Percentiles rank a stretch among this genome's conserved stretches.
Conservation (phyloP, 805 yeast genomes). For the Metschnikowia continentalis region DNA sequence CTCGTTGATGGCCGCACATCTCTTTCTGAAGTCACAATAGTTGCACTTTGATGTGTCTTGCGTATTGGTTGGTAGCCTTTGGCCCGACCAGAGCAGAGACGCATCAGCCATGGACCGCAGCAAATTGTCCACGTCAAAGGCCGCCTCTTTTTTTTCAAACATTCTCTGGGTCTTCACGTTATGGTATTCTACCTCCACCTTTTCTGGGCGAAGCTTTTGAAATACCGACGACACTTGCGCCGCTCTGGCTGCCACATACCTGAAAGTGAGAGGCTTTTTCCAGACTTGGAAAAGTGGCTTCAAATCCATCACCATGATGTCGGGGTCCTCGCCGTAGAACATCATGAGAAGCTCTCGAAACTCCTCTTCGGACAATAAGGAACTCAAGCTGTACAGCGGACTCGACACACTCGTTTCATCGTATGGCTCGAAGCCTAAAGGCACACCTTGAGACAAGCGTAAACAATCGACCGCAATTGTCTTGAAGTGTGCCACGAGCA, state of each 20-base stretch:
- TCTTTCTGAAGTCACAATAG: constrained; percentile 47
- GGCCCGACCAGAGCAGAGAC: constrained; percentile 56
- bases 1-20: constrained; percentile 17
- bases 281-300: constrained; percentile 38
- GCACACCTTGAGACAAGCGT: constrained; percentile 43
- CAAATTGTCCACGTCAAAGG: constrained; percentile 32
- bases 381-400: constrained; percentile 7
- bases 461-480: constrained; percentile 41
- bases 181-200: constrained; percentile 52
- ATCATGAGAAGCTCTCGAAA: constrained; percentile 8
- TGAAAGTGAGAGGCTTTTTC: constrained; percentile 52
- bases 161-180: constrained; percentile 28
- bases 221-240: constrained; percentile 43
- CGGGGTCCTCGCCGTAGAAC: constrained; percentile 15
- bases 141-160: constrained; percentile 39
- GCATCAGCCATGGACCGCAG: constrained; percentile 28
- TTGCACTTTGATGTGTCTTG: constrained; percentile 43
- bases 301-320: constrained; percentile 21
- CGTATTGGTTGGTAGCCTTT: constrained; percentile 45
- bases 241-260: constrained; percentile 52
- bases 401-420: constrained; percentile 21
- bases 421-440: constrained; percentile 38
- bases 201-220: constrained; percentile 30
- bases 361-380: constrained; percentile 9
- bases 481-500: constrained; percentile 34